Conservation (phyloP, 2,329 filamentous ascomycete genomes). For the Drechslerella stenobrocha region DNA sequence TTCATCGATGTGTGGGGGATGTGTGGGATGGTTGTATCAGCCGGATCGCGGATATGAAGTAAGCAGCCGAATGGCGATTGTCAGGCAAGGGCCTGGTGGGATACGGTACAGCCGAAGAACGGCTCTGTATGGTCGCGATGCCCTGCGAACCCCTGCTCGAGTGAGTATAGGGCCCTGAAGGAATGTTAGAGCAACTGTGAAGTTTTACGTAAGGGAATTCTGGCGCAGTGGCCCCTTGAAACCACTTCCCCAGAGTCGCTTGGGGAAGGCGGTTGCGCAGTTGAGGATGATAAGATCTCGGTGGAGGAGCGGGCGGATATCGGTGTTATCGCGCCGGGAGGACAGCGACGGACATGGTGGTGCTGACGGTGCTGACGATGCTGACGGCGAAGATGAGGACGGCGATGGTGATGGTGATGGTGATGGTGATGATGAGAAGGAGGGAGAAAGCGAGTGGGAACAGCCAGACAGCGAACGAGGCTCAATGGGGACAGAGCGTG, state of each 20-base stretch:
- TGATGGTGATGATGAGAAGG: not conserved
- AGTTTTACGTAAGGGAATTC: conserved; percentile 49
- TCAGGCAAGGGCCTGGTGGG: conserved; percentile 1
- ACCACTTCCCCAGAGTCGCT: conserved; percentile 28
- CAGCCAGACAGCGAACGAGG: not conserved
- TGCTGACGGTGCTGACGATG: not conserved
- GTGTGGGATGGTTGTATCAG: not conserved
- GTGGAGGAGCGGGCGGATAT: not conserved
- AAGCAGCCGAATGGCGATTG: not conserved
- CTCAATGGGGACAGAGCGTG: not conserved
- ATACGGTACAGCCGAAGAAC: conserved; percentile 3
- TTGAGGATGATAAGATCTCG: not conserved
- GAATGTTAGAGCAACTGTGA: conserved; percentile 17
- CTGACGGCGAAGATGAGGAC: not conserved
- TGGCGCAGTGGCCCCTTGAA: conserved; percentile 8
- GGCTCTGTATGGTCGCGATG: not conserved
- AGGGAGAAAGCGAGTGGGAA: not conserved
- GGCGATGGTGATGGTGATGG: not conserved
- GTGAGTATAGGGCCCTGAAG: conserved; percentile 4
- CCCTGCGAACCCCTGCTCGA: not conserved
- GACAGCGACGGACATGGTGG: conserved; percentile 25
- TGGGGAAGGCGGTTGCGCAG: conserved; percentile 12
- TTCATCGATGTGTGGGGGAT: conserved; percentile 21
- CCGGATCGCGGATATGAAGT: not conserved
- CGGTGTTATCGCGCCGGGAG: conserved; percentile 29